Base-by-base conservation (phyloP, 768 basidiomycete species). In the Suillus tomentosus region DNA sequence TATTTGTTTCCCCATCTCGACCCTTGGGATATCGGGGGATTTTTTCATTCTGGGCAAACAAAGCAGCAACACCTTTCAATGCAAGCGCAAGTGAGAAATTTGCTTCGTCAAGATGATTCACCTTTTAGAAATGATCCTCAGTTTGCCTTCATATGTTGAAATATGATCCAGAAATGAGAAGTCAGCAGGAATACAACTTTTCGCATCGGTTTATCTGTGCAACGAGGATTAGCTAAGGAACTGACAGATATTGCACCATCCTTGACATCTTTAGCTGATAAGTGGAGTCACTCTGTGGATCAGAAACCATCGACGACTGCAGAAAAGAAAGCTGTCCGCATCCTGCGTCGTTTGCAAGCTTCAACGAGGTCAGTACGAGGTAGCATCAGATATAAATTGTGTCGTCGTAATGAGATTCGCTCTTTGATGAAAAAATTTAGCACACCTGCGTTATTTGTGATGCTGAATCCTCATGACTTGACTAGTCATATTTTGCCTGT, bases 81-180 rank as follows among this genome's bases (percentile, higher is more conserved):
- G 19, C 34, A 51, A 10, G 4, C 3, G 3, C 61, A 62, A n/a
- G 61, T 62, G 1, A 36, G 5, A 22, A 50, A 48, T 39, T 22
- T 62, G 5, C 3, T 62, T 1, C 11, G 7, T 11, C 61, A 51
- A 8, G 61, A 62, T 13, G 19, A 37, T 5, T 62, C 61, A 8
- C 27, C 61, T 10, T 62, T 62, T 37, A 11, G 51, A 22, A 3
- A 3, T 5, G 61, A 62, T 22, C 19, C 61, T 1, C 15, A 62
- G 13, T 62, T 62, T 53, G 61, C 47, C 3, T 62, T 36, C 14
- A 17, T 62, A 5, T 62, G 50, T 19, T 62, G 43, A 31, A 62
- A 45, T n/a, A 68, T 71, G 14, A 7, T 60, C 0, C 68, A 67
- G 36, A 71, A 71, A 53, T 51, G 55, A 22, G 5, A 57, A 0